Conservation (phyloP, 805 yeast genomes). For the Danielia oregonensis region DNA sequence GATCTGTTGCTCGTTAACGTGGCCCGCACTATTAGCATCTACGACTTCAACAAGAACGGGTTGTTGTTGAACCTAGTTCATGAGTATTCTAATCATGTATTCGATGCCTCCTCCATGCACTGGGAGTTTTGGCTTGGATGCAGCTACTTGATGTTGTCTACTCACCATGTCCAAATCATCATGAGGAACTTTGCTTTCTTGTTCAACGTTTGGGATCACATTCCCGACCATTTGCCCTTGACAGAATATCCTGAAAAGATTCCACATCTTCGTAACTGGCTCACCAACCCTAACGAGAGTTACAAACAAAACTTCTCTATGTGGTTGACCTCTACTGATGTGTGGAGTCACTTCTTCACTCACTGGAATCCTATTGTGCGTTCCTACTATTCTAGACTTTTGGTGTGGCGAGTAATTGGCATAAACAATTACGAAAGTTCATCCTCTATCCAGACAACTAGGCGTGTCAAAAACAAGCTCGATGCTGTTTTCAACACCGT, state of each 20-base stretch:
- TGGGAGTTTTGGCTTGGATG: conserved; percentile 80
- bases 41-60: conserved; percentile 37
- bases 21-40: conserved; percentile 34
- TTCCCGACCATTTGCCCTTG: conserved; percentile 41
- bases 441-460: conserved; percentile 25
- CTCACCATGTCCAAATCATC: conserved; percentile 57
- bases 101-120: conserved; percentile 37
- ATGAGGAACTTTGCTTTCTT: conserved; percentile 61
- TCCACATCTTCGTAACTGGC: conserved; percentile 32
- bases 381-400: conserved; percentile 59
- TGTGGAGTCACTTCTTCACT: conserved; percentile 58
- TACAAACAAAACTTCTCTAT: conserved; percentile 46
- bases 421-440: conserved; percentile 37
- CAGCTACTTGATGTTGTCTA: conserved; percentile 50
- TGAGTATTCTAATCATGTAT: conserved; percentile 36
- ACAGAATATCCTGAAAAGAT: conserved; percentile 2
- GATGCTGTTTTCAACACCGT: conserved; percentile 19
- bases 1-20: conserved; percentile 33
- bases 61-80: conserved; percentile 37
- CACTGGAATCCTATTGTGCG: conserved; percentile 83
- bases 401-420: conserved; percentile 64
- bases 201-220: conserved; percentile 69
- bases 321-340: conserved; percentile 49
- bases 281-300: conserved; percentile 33
- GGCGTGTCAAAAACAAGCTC: conserved; percentile 29